A percentile compares a stretch with the other conserved stretches of the same genome.
phyloP scores from a whole-genome alignment of 2,329 filamentous ascomycete genomes.

The Pseudogymnoascus sp. region DNA sequence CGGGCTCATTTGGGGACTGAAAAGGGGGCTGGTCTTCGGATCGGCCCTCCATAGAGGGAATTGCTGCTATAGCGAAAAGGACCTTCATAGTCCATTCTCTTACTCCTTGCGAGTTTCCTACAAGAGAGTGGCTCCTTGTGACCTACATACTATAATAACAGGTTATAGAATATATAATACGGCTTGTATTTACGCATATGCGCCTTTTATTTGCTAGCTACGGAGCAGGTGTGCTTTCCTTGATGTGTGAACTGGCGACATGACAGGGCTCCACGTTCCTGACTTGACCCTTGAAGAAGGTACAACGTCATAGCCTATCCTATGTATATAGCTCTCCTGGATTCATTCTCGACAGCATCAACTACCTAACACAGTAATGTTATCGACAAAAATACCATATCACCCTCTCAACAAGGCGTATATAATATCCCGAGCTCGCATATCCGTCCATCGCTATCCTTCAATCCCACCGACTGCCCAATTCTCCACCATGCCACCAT shows the following conservation, averaged over 20 bases:
- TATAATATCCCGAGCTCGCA: not conserved
- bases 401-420: not conserved
- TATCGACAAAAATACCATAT: not conserved
- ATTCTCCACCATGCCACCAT: constrained; percentile 19
- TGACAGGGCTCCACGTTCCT: not conserved
- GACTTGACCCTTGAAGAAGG: not conserved
- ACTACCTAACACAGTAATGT: not conserved
- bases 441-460: not conserved
- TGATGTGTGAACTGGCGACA: not conserved
- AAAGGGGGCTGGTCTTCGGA: constrained; percentile 29
- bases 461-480: not conserved
- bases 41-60: constrained; percentile 30
- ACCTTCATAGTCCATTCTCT: constrained; percentile 48
- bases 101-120: constrained; percentile 36
- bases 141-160: constrained; percentile 34
- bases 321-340: not conserved
- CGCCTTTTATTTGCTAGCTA: not conserved
- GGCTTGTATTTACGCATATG: not conserved
- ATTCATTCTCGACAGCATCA: not conserved
- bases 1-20: constrained; percentile 33
- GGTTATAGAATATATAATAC: not conserved
- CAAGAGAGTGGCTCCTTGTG: constrained; percentile 44
- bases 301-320: not conserved
- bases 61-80: constrained; percentile 40
- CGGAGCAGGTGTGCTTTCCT: not conserved